Conservation (phyloP, 176 grass and related monocot species). For the Secale cereale region DNA sequence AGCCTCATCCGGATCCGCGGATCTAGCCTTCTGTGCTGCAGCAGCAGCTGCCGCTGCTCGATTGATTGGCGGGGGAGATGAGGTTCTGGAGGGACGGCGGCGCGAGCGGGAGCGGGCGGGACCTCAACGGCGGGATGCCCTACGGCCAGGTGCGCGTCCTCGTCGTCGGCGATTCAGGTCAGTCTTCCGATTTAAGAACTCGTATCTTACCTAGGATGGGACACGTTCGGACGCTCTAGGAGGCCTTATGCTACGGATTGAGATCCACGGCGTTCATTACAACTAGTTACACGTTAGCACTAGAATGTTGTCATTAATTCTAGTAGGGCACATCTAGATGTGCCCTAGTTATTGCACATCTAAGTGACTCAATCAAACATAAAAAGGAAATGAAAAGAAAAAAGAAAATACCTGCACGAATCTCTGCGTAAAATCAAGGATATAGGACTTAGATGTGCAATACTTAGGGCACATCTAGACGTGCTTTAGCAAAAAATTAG, state of each 20-base stretch:
- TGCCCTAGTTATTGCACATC: no score
- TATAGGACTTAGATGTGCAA: no score
- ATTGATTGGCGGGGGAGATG: conserved; percentile 6
- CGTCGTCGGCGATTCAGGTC: conserved; percentile 81
- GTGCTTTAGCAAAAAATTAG: no score
- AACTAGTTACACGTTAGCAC: neutral
- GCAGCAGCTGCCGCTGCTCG: conserved; percentile 7
- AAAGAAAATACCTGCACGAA: no score
- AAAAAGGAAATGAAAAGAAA: no score
- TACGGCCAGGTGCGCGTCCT: conserved; percentile 77
- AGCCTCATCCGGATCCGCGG: conserved; percentile 1
- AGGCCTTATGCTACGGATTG: neutral
- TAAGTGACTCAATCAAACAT: no score
- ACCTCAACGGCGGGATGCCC: conserved; percentile 50
- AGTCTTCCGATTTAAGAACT: neutral
- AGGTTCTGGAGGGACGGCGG: conserved; percentile 65
- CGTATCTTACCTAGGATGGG: neutral
- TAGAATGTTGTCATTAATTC: neutral
- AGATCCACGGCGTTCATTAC: neutral
- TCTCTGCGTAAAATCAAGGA: no score
- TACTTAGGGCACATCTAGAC: no score
- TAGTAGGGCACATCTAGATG: no score
- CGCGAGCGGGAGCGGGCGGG: conserved; percentile 28
- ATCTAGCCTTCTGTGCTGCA: conserved; percentile 23
- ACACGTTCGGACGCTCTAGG: neutral